Conservation (phyloP, 768 basidiomycete species). For the Sistotremastrum suecicum region DNA sequence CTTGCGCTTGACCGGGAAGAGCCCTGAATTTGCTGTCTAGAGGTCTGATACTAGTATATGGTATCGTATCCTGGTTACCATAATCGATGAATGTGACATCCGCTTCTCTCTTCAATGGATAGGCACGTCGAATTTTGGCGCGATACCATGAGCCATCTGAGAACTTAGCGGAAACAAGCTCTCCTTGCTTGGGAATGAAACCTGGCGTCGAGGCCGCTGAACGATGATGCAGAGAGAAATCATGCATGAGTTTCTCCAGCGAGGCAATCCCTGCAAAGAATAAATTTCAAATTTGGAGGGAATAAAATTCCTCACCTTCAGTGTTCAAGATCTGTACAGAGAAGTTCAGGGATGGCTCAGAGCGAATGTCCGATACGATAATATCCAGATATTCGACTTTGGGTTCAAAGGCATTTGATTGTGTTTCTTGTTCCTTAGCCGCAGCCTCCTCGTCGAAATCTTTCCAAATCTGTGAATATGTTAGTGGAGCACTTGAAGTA, state of each 20-base stretch:
- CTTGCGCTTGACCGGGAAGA: slow-evolving; percentile 86
- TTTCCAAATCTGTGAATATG: slow-evolving; percentile 58
- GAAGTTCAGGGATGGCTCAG: slow-evolving; percentile 62
- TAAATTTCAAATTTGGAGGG: not conserved
- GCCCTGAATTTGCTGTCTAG: slow-evolving; percentile 83
- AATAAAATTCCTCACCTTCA: slow-evolving; percentile 40
- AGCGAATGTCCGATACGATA: slow-evolving; percentile 78
- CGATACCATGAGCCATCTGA: slow-evolving; percentile 94
- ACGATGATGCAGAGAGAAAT: slow-evolving; percentile 80
- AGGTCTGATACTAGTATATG: slow-evolving; percentile 75
- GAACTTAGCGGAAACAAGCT: slow-evolving; percentile 90
- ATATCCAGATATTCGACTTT: slow-evolving; percentile 85
- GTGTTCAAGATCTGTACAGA: slow-evolving; percentile 90
- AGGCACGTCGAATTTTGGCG: slow-evolving; percentile 77
- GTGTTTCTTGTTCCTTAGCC: slow-evolving; percentile 29
- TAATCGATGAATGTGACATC: slow-evolving; percentile 93
- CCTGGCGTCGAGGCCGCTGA: slow-evolving; percentile 45
- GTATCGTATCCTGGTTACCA: slow-evolving; percentile 83
- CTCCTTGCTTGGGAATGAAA: slow-evolving; percentile 72
- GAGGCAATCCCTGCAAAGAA: slow-evolving; percentile 61
- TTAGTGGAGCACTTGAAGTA: not conserved
- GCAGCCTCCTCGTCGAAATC: slow-evolving; percentile 58
- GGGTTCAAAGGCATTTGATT: slow-evolving; percentile 19
- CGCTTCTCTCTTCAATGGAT: slow-evolving; percentile 82
- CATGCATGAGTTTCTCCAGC: slow-evolving; percentile 86